phyloP scores from a whole-genome alignment of 2,329 filamentous ascomycete species.

The Neonectria faginata region DNA sequence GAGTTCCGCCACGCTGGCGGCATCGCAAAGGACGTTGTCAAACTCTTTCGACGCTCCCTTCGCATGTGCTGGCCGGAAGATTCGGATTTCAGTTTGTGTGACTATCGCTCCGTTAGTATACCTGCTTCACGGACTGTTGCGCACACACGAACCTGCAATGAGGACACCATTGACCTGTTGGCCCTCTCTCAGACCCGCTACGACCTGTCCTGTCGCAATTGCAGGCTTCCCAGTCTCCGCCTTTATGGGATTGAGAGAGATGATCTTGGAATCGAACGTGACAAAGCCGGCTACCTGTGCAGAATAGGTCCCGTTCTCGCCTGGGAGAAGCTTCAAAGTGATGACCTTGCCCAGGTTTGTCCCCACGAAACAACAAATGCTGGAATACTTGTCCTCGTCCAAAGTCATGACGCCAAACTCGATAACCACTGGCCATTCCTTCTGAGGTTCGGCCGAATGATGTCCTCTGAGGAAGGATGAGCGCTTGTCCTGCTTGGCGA shows the following conservation, averaged over 20 bases:
- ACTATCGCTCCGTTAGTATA: constrained; percentile 57
- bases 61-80: constrained; percentile 85
- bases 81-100: constrained; percentile 78
- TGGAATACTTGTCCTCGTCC: constrained; percentile 95
- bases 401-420: constrained; percentile 95
- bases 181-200: constrained; percentile 82
- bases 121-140: background rate
- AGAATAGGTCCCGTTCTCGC: constrained; percentile 74
- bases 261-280: constrained; percentile 74
- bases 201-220: constrained; percentile 77
- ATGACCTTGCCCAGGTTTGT: constrained; percentile 85
- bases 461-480: constrained; percentile 73
- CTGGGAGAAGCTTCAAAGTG: constrained; percentile 91
- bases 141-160: constrained; percentile 71
- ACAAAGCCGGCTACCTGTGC: constrained; percentile 77
- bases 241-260: constrained; percentile 84
- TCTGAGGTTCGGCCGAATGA: constrained; percentile 52
- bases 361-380: constrained; percentile 91
- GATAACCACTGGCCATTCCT: constrained; percentile 83
- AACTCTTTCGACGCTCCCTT: constrained; percentile 96
- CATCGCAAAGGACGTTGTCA: constrained; percentile 84
- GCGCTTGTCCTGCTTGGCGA: constrained; percentile 81
- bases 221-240: constrained; percentile 82
- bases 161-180: constrained; percentile 82
- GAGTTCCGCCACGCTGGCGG: constrained; percentile 80